Base-by-base conservation (phyloP, 164 flowering plant genomes). In the Stephania cephalantha region DNA sequence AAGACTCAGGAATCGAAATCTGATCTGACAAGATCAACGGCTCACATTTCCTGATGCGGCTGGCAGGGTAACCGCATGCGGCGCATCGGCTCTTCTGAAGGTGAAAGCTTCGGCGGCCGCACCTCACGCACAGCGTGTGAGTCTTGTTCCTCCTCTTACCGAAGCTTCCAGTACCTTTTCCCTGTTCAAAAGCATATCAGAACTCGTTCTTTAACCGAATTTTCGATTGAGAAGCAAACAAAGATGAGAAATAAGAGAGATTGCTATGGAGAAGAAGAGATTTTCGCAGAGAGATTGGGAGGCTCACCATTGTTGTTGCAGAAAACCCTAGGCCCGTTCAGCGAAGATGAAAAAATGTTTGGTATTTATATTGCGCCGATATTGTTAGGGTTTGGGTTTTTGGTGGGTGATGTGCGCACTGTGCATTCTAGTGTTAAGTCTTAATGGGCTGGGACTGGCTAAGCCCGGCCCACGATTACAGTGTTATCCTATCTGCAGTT, bases 61-160 rank as follows among this genome's bases (percentile, higher is more conserved):
- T 71, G 5, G 86, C 55, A 12, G 87, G 87, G 25, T 73, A 83
- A n/a, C 75, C 87, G 68, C 87, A 85, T 30, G 87, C 79, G 22
- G 81, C 75, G 74, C 87, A 85, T 52, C 86, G 70, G 76, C 87
- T 83, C 84, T 85, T 85, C 86, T 85, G 87, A 66, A 85, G 82
- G 69, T 85, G 87, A 70, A 83, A 85, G 74, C 87, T 83, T 9
- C 87, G 86, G 63, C 87, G 86, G 4, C 86, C 87, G 52, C 86
- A 85, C 22, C 87, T 74, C 55, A 85, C 80, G 74, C 87, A 85
- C 53, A 85, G 83, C 9, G 87, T 85, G 81, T 85, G 87, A 12
- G 87, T 83, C 83, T 85, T 85, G 81, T 85, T 85, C 80, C 84
- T 82, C 77, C 87, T 80, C 86, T 85, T 83, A 25, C 87, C 87